Base-by-base conservation (phyloP, 139 green algal genomes). In the Pleodorina starrii region DNA sequence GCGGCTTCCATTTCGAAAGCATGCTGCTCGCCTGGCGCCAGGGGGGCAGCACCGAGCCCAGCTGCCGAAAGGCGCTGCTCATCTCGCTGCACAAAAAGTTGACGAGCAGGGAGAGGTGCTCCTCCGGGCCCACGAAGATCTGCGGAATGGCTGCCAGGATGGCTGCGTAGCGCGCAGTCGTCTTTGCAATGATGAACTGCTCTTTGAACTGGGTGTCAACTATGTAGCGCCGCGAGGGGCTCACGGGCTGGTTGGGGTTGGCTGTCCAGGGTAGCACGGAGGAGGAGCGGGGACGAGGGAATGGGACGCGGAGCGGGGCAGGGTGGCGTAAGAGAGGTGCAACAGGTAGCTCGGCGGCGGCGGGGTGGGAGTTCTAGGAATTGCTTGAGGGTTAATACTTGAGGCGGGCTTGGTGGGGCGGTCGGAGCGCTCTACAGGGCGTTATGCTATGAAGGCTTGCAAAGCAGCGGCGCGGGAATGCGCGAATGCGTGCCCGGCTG, bases 31-130 rank as follows among this genome's bases (percentile, higher is more conserved):
- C 78, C 23, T 94, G 89, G 35, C 95, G 93, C 95, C 95, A 97
- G 14, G 95, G 95, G 21, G 95, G 95, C 76, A 97, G 76, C 35
- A 94, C 86, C 27, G 90, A 91, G 10, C 94, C 94, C 27, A 90
- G 85, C 38, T 91, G 89, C 36, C 88, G 46, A 75, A 97, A 97
- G 0, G 95, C 94, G 6, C 89, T 43, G 35, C 42, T 85, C 90
- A 97, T 96, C 84, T 97, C 95, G 3, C 66, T 74, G 74, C 93
- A 96, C 46, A 97, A 83, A 40, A 97, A 86, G 66, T 91, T 90
- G 0, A 94, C 90, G 5, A 93, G 59, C 27, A 91, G 54, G 23
- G 25, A 60, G 19, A 97, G 59, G 27, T 85, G 50, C 12, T 84
- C 89, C 40, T 91, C 69, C 0, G 78, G 90, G 3, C 80, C 85